Conservation (phyloP, 2,329 filamentous ascomycete species). For the Pseudogymnoascus verrucosus region DNA sequence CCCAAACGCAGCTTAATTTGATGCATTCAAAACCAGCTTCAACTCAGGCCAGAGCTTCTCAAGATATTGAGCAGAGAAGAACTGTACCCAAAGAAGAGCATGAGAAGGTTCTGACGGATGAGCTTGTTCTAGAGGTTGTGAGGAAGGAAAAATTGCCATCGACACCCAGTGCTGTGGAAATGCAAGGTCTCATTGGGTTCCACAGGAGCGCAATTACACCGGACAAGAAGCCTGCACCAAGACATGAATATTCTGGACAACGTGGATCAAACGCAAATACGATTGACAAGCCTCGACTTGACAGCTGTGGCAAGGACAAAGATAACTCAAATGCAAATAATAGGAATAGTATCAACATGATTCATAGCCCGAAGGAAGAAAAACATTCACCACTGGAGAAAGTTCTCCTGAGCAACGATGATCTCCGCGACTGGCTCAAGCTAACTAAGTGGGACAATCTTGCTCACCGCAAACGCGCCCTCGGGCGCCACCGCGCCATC, state of each 20-base stretch:
- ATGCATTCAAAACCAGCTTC: constrained; percentile 19
- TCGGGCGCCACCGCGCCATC: constrained; percentile 23
- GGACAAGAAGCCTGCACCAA: constrained; percentile 13
- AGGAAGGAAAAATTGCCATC: not conserved
- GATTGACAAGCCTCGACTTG: constrained; percentile 9
- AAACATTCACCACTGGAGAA: constrained; percentile 14
- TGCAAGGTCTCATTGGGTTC: constrained; percentile 20
- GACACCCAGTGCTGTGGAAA: not conserved
- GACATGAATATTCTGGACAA: not conserved
- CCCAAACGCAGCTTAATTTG: not conserved
- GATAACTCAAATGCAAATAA: constrained; percentile 15
- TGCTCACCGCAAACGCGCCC: constrained; percentile 26
- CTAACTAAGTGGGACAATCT: constrained; percentile 29
- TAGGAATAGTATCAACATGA: constrained; percentile 9
- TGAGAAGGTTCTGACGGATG: constrained; percentile 13
- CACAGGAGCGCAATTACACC: constrained; percentile 24
- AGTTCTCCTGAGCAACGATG: constrained; percentile 22
- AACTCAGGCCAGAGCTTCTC: constrained; percentile 13
- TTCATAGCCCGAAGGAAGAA: constrained; percentile 15
- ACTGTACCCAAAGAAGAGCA: not conserved
- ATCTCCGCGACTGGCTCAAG: constrained; percentile 30
- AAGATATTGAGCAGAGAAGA: constrained; percentile 7
- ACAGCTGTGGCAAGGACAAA: constrained; percentile 16
- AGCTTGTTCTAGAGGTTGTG: constrained; percentile 17
- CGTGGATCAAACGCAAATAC: not conserved